phyloP scores from a whole-genome alignment of 2,329 filamentous ascomycete species.

The Fusarium tricinctum region DNA sequence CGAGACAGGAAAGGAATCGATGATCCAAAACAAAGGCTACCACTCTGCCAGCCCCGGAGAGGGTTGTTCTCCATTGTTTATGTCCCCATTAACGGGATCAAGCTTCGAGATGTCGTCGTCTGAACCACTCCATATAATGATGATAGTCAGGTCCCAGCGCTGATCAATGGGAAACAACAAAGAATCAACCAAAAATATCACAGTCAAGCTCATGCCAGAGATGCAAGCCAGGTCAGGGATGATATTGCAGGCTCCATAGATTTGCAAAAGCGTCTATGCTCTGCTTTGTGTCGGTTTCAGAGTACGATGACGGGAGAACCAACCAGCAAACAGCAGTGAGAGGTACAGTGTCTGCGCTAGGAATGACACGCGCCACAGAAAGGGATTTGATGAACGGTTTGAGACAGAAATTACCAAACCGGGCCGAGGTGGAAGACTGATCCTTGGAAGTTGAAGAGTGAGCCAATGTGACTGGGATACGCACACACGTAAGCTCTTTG shows the following conservation, averaged over 20 bases:
- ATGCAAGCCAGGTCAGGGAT: slow-evolving; percentile 25
- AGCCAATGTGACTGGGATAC: slow-evolving; percentile 15
- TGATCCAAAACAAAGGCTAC: slow-evolving; percentile 20
- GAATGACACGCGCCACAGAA: slow-evolving; percentile 25
- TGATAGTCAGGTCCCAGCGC: slow-evolving; percentile 34
- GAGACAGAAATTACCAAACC: slow-evolving; percentile 34
- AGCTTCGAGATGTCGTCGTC: slow-evolving; percentile 17
- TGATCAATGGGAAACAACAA: slow-evolving; percentile 29
- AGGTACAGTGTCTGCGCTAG: slow-evolving; percentile 38
- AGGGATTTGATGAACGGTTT: slow-evolving; percentile 19
- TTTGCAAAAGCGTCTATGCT: slow-evolving; percentile 40
- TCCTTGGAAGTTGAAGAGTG: slow-evolving; percentile 19
- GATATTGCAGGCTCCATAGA: slow-evolving; percentile 29
- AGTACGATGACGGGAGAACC: slow-evolving; percentile 30
- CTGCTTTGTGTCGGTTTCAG: slow-evolving; percentile 39
- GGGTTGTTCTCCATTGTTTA: slow-evolving; percentile 24
- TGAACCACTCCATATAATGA: slow-evolving; percentile 38
- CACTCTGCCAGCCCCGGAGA: slow-evolving; percentile 24
- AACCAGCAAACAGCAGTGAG: slow-evolving; percentile 42
- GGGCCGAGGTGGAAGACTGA: slow-evolving; percentile 26
- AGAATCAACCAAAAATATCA: slow-evolving; percentile 27
- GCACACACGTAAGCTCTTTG: slow-evolving; percentile 39
- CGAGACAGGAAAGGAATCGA: slow-evolving; percentile 28
- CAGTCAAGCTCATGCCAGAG: slow-evolving; percentile 28
- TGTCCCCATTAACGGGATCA: slow-evolving; percentile 12